Evolutionary conservation across 2,329 filamentous ascomycete species (phyloP).

Genomic region (Fusarium devonianum): DNA sequence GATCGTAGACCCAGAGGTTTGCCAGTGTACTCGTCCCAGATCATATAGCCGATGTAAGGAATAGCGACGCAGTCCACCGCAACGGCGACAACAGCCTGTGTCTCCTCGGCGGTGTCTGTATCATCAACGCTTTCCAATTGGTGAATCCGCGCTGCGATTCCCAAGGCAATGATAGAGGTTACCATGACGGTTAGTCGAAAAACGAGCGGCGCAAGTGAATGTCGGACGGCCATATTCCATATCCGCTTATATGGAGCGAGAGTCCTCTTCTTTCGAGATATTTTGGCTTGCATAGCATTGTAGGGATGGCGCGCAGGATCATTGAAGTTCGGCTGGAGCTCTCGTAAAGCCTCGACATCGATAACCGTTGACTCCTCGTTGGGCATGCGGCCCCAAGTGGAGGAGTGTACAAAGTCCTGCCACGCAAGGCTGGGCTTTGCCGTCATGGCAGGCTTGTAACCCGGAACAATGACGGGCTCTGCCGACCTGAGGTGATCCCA

Average conservation of each 20-base stretch:
- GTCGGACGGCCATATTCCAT: conserved; percentile 75
- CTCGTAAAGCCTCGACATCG: conserved; percentile 53
- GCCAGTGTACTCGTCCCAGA: conserved; percentile 94
- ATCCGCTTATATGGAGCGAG: conserved; percentile 60
- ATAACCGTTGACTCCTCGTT: conserved; percentile 59
- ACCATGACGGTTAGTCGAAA: conserved; percentile 84
- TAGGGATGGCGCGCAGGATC: conserved; percentile 46
- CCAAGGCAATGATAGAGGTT: conserved; percentile 83
- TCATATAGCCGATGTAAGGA: conserved; percentile 91
- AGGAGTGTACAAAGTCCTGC: conserved; percentile 62
- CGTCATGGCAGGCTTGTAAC: conserved; percentile 49
- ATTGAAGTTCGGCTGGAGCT: conserved; percentile 58
- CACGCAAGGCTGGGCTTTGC: conserved; percentile 55
- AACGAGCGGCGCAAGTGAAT: conserved; percentile 83
- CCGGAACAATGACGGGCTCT: conserved; percentile 65
- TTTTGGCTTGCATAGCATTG: conserved; percentile 40
- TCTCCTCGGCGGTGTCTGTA: conserved; percentile 61
- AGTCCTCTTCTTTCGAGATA: conserved; percentile 43
- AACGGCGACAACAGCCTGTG: conserved; percentile 87
- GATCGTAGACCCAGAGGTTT: conserved; percentile 89
- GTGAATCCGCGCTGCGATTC: conserved; percentile 78
- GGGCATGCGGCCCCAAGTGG: conserved; percentile 56
- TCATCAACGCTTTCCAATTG: conserved; percentile 59
- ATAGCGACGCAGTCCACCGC: conserved; percentile 88
- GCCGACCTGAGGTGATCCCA: conserved; percentile 67